Percentiles rank a stretch among this genome's conserved stretches.
Evolutionary conservation across 345 rosid genomes (phyloP).

Genomic region (Eucalyptus regnans): DNA sequence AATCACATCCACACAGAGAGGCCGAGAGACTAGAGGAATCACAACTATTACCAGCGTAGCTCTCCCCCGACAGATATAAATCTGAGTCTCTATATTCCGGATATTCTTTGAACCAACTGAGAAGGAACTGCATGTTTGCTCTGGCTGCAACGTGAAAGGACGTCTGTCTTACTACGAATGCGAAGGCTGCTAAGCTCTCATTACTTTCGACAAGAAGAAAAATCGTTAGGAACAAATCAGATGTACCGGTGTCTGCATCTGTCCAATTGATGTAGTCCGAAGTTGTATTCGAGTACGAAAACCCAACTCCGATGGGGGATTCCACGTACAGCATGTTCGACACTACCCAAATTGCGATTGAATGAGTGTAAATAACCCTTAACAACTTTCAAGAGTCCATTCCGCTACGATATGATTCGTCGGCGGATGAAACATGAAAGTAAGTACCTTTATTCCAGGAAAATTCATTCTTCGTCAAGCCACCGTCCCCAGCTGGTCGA

Average conservation of each 20-base stretch:
- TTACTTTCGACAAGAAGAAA: background rate
- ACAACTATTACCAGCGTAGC: background rate
- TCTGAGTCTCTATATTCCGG: background rate
- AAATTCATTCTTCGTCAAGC: conserved; percentile 11
- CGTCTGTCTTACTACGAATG: background rate
- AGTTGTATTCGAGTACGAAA: conserved; percentile 17
- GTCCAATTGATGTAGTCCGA: conserved; percentile 2
- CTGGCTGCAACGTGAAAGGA: background rate
- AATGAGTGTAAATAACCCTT: background rate
- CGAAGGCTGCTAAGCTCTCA: background rate
- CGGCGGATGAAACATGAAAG: background rate
- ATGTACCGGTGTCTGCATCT: background rate
- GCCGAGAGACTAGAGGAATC: background rate
- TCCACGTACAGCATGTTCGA: conserved; percentile 18
- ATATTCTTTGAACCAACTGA: background rate
- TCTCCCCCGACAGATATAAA: background rate
- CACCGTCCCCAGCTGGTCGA: conserved; percentile 12
- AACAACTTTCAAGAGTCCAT: background rate
- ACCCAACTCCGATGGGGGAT: conserved; percentile 17
- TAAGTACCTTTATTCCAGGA: conserved; percentile 19
- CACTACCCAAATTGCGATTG: background rate
- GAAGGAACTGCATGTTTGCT: background rate
- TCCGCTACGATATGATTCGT: background rate
- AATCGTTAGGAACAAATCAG: background rate
- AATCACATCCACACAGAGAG: background rate